These are phyloP conservation scores for Geotrichum restrictum DNA, from an alignment of 1,139 yeast genomes.

Conservation along the genomic window DNA sequence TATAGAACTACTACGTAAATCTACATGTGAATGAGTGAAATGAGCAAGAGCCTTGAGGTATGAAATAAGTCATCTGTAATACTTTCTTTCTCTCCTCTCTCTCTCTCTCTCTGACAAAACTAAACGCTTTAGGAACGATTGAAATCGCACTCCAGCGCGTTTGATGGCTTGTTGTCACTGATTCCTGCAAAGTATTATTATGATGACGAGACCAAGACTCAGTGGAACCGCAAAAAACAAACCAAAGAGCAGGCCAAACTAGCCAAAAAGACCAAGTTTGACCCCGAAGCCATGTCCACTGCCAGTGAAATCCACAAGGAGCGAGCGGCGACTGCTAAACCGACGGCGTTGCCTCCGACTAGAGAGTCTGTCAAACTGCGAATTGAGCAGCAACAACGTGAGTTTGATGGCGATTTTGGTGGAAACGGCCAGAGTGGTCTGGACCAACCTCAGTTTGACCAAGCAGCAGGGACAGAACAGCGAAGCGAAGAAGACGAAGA, in stretches of 20 bases:
- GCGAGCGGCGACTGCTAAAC: constrained; percentile 22
- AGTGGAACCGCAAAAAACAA: constrained; percentile 79
- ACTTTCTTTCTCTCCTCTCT: no score
- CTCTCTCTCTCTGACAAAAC: no score
- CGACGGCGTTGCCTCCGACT: constrained; percentile 19
- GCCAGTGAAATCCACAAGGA: constrained; percentile 61
- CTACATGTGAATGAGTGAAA: constrained; percentile 9
- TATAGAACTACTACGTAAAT: no score
- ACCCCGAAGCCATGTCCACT: constrained; percentile 61
- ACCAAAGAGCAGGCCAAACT: constrained; percentile 60
- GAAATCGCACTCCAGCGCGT: constrained; percentile 78
- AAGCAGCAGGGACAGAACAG: constrained; percentile 22
- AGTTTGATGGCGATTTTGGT: no score
- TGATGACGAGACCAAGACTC: constrained; percentile 69
- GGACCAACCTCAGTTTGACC: background rate
- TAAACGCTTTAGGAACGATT: constrained; percentile 66
- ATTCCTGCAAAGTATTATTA: constrained; percentile 53
- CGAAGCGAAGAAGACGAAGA: constrained; percentile 26
- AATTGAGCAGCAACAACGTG: background rate
- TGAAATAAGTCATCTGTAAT: constrained; percentile 18
- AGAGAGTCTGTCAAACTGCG: constrained; percentile 15
- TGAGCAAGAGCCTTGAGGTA: constrained; percentile 34
- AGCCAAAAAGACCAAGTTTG: constrained; percentile 66
- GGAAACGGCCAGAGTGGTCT: constrained; percentile 11
- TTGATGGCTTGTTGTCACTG: constrained; percentile 82